phyloP scores from a whole-genome alignment of 2,329 filamentous ascomycete genomes.

The Botrytis pseudocinerea region DNA sequence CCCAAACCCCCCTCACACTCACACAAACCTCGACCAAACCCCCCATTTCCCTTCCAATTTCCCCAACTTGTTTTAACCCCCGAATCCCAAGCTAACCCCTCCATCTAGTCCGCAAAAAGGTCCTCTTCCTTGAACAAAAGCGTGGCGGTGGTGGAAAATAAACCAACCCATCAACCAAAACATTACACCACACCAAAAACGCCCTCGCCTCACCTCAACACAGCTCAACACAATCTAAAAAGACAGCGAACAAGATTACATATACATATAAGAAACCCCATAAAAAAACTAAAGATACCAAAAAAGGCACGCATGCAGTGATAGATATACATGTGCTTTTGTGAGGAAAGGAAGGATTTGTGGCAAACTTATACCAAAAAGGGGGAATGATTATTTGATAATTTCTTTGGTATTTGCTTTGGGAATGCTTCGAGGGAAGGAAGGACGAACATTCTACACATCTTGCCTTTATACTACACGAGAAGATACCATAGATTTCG shows the following conservation, averaged over 20 bases:
- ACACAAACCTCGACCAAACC: not conserved
- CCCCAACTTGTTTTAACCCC: not conserved
- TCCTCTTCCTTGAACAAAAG: slow-evolving; percentile 93
- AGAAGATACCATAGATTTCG: not conserved
- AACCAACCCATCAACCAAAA: not conserved
- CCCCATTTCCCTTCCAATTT: not conserved
- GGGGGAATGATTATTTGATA: not conserved
- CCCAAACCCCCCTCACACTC: not conserved
- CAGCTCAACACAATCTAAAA: not conserved
- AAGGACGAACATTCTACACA: not conserved
- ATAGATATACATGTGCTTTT: not conserved
- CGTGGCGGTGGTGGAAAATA: slow-evolving; percentile 65
- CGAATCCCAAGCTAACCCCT: slow-evolving; percentile 15
- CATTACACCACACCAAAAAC: not conserved
- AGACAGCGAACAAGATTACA: not conserved
- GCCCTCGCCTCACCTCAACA: not conserved
- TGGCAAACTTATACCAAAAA: not conserved
- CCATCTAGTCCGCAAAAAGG: slow-evolving; percentile 80
- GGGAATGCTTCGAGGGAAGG: not conserved
- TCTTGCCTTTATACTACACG: not conserved
- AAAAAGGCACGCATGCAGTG: not conserved
- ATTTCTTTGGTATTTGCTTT: not conserved
- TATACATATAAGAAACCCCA: not conserved
- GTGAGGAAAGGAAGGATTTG: not conserved
- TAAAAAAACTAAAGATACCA: not conserved